Evolutionary conservation across 2,329 filamentous ascomycete genomes (phyloP).

Genomic region (Aureobasidium zeae): DNA sequence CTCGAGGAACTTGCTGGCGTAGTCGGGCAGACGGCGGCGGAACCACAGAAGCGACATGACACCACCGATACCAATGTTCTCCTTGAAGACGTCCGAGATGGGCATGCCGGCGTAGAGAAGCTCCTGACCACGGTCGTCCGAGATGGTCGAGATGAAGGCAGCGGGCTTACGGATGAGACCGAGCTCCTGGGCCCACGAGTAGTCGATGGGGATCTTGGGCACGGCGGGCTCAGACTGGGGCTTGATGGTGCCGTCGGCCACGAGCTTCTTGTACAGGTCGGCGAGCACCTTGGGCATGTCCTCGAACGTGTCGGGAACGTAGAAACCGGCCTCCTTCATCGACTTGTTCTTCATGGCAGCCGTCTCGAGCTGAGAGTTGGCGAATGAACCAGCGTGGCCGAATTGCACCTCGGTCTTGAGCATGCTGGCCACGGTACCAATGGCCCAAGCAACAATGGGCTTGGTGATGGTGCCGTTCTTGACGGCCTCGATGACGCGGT

Average conservation of each 20-base stretch:
- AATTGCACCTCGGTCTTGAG: conserved; percentile 99
- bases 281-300: conserved; percentile 73
- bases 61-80: conserved; percentile 98
- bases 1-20: conserved; percentile 98
- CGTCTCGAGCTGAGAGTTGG: conserved; percentile 98
- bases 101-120: conserved; percentile 98
- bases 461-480: conserved; percentile 93
- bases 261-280: conserved; percentile 77
- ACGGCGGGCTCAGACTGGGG: conserved; percentile 82
- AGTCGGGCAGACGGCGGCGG: conserved; percentile 89
- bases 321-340: conserved; percentile 91
- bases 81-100: conserved; percentile 98
- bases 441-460: conserved; percentile 98
- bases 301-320: conserved; percentile 94
- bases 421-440: conserved; percentile 98
- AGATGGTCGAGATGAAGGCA: conserved; percentile 99
- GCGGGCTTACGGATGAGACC: conserved; percentile 99
- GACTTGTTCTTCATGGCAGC: conserved; percentile 92
- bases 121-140: conserved; percentile 98
- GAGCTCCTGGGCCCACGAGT: conserved; percentile 98
- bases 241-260: conserved; percentile 74
- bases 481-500: conserved; percentile 97
- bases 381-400: conserved; percentile 95
- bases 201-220: conserved; percentile 99
- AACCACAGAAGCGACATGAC: conserved; percentile 99